A percentile compares a stretch with the other conserved stretches of the same genome.
These are phyloP conservation scores for Lycium barbarum DNA, from an alignment of 257 asterid genomes.

Conservation along the genomic window DNA sequence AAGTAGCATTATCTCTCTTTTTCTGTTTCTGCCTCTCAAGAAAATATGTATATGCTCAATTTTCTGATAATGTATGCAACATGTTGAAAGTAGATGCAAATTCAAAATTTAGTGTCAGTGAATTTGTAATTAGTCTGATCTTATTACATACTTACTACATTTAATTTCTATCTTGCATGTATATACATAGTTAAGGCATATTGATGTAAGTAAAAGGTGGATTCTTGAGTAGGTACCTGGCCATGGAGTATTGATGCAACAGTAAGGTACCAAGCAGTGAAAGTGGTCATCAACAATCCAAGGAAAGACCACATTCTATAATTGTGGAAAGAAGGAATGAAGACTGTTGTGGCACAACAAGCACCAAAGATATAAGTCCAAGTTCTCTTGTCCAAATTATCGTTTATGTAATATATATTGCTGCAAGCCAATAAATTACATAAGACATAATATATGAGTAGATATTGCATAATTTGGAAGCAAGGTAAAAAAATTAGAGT, in stretches of 20 bases:
- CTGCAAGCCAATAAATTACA: slow-evolving; percentile 35
- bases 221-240: slow-evolving; percentile 38
- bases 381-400: slow-evolving; percentile 38
- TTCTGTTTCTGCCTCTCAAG: background rate
- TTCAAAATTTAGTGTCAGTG: background rate
- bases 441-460: background rate
- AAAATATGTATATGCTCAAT: background rate
- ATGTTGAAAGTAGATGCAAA: background rate
- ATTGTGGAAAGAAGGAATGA: slow-evolving; percentile 53
- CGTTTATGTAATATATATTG: slow-evolving; percentile 59
- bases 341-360: slow-evolving; percentile 37
- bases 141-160: background rate
- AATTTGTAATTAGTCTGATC: background rate
- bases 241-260: slow-evolving; percentile 58
- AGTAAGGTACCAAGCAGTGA: slow-evolving; percentile 62
- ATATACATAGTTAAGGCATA: background rate
- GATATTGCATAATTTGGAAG: background rate
- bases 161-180: no score
- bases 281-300: slow-evolving; percentile 60
- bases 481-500: background rate
- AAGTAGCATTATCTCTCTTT: background rate
- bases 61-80: background rate
- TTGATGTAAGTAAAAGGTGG: background rate
- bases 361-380: slow-evolving; percentile 43
- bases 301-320: slow-evolving; percentile 66